Evolutionary conservation across 2,329 filamentous ascomycete species (phyloP).

Genomic region (Fusarium sp.): DNA sequence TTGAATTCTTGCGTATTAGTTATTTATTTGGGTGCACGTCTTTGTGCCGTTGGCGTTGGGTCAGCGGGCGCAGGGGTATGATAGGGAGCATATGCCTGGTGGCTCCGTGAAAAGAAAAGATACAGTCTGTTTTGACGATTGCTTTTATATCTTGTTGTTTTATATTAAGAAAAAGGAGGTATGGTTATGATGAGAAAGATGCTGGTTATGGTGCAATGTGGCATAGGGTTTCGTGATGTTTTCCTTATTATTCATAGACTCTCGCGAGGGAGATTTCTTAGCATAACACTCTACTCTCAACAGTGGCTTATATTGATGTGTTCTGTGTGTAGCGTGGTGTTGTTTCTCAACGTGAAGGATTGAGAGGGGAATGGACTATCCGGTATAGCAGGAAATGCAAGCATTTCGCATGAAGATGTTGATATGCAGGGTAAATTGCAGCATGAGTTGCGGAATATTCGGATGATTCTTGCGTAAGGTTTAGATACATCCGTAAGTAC

Average conservation of each 20-base stretch:
- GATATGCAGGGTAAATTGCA: too few relatives aligned
- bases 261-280: constrained; percentile 29
- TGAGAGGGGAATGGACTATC: too few relatives aligned
- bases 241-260: constrained; percentile 24
- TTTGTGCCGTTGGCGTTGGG: constrained; percentile 44
- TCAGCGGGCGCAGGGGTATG: constrained; percentile 40
- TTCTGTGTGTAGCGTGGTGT: constrained; percentile 10
- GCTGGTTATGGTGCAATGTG: constrained; percentile 6
- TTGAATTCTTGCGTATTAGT: constrained; percentile 26
- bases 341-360: neutral
- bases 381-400: too few relatives aligned
- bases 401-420: too few relatives aligned
- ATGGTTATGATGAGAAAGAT: constrained; percentile 12
- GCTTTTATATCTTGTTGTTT: constrained; percentile 2
- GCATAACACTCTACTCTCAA: constrained; percentile 27
- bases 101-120: constrained; percentile 29
- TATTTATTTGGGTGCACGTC: constrained; percentile 36
- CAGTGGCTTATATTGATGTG: constrained; percentile 2
- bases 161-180: constrained; percentile 3
- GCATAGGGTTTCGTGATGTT: constrained; percentile 1
- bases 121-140: constrained; percentile 16
- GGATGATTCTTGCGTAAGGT: too few relatives aligned
- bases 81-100: constrained; percentile 20
- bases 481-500: too few relatives aligned
- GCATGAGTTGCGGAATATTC: too few relatives aligned